These are phyloP conservation scores for Paraconiothyrium sp. DNA, from an alignment of 2,329 filamentous ascomycete genomes.

Conservation along the genomic window DNA sequence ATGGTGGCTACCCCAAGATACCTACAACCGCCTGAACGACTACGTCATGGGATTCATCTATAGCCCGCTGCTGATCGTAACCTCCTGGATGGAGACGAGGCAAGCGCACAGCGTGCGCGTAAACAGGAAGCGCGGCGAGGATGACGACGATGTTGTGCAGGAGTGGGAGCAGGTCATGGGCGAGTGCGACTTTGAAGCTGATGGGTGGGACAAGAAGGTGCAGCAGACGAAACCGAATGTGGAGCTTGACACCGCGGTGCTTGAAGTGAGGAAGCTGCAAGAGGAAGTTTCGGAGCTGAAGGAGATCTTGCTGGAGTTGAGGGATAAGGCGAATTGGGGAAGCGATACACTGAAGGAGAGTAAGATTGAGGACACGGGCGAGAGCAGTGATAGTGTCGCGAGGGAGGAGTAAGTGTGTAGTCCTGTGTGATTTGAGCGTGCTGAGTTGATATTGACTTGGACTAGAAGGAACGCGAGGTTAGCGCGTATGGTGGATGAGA, in stretches of 20 bases:
- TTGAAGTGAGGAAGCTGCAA: constrained; percentile 65
- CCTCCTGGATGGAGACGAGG: constrained; percentile 67
- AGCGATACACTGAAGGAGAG: constrained; percentile 43
- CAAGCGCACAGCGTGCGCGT: constrained; percentile 67
- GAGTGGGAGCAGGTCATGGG: constrained; percentile 89
- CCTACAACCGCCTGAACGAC: constrained; percentile 87
- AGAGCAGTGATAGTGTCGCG: constrained; percentile 37
- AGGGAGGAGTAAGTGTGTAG: constrained; percentile 31
- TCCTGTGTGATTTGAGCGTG: neutral
- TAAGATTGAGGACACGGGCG: constrained; percentile 33
- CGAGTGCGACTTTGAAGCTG: constrained; percentile 80
- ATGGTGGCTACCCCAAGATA: constrained; percentile 86
- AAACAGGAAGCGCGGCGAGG: constrained; percentile 82
- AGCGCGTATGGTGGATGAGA: constrained; percentile 7
- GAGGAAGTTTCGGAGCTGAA: constrained; percentile 58
- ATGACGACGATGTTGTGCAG: constrained; percentile 86
- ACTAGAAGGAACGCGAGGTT: constrained; percentile 1
- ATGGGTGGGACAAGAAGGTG: constrained; percentile 87
- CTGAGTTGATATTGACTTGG: neutral
- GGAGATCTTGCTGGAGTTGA: constrained; percentile 45
- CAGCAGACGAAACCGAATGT: constrained; percentile 81
- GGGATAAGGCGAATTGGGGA: constrained; percentile 38
- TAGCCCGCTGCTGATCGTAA: constrained; percentile 80
- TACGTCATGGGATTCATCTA: constrained; percentile 88
- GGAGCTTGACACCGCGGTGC: constrained; percentile 77